phyloP scores from a whole-genome alignment of 768 basidiomycete genomes.

The Naganishia randhawae region DNA sequence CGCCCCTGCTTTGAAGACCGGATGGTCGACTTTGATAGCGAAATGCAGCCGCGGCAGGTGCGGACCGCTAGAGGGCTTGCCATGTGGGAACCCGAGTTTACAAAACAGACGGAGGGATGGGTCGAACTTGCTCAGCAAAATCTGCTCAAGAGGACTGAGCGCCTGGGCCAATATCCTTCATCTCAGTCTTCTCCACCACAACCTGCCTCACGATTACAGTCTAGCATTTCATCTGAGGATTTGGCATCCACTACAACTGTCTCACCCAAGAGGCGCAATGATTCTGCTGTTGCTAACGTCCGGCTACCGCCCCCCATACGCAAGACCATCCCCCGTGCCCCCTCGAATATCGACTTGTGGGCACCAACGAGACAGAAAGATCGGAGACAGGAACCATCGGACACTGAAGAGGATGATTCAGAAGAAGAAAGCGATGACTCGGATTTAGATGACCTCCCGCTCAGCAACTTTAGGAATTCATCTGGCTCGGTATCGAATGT shows the following conservation, averaged over 20 bases:
- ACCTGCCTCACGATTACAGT: neutral
- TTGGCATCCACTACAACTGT: neutral
- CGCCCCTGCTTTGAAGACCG: constrained; percentile 18
- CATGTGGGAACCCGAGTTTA: constrained; percentile 3
- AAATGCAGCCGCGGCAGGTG: constrained; percentile 5
- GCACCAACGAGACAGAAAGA: neutral
- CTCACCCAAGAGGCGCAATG: neutral
- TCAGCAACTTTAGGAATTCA: constrained; percentile 2
- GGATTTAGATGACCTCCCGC: neutral
- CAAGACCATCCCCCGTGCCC: neutral
- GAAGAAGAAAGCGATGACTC: neutral
- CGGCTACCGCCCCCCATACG: neutral
- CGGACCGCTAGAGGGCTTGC: neutral
- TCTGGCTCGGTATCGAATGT: neutral
- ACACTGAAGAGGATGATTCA: neutral
- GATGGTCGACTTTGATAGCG: constrained; percentile 1
- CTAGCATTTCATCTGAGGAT: neutral
- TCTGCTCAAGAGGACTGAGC: neutral
- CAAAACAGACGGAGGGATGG: constrained; percentile 13
- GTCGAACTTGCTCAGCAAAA: neutral
- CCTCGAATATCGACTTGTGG: constrained; percentile 3
- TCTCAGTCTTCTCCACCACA: neutral
- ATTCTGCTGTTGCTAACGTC: neutral
- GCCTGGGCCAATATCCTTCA: neutral
- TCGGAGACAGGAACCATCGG: neutral